Base-by-base conservation (phyloP, 108 stramenopile species). In the Cyclostephanos invisitatus region DNA sequence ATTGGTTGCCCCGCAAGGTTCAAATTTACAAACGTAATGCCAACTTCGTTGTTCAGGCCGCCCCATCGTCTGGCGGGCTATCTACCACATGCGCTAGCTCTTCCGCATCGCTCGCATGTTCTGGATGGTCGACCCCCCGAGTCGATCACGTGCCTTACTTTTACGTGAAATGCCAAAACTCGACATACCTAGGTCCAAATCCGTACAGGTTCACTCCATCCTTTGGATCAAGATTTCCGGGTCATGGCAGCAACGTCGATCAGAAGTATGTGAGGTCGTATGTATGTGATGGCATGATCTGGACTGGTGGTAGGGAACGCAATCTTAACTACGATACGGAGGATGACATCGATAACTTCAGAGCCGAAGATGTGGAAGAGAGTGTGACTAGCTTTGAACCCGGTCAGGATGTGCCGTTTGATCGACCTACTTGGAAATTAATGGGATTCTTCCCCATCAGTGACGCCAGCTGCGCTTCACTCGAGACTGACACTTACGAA, bases 131-230 rank as follows among this genome's bases (percentile, higher is more conserved):
- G 22, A 71, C 70, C 14, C 70, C 70, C 20, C n/a, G 38, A 24
- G 18, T 9, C 6, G 60, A 60, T 2, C 36, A 62, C 48, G 40
- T 40, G 28, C 70, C 70, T 15, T 62, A 49, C 70, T 61, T 71
- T 46, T 71, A 71, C 29, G 21, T 71, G 15, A 47, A 24, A 11
- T 71, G 70, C 21, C 47, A 48, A 51, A 14, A 5, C 9, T 62
- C 60, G 37, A 71, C 44, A 10, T 71, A 71, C 70, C 42, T 71
- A 11, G 70, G 70, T 4, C 70, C 70, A 9, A 47, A 71, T 42
- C 70, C 53, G 12, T 75, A 75, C 62, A 42, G 47, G 12, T 71
- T 70, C 35, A 51, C 66, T 0, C 74, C 74, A 59, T 60, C 29
- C 10, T 69, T 62, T 7, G 73, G 70, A 14, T 21, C 56, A n/a